Conservation (phyloP, 179 eudicot genomes). For the Silene coronaria region DNA sequence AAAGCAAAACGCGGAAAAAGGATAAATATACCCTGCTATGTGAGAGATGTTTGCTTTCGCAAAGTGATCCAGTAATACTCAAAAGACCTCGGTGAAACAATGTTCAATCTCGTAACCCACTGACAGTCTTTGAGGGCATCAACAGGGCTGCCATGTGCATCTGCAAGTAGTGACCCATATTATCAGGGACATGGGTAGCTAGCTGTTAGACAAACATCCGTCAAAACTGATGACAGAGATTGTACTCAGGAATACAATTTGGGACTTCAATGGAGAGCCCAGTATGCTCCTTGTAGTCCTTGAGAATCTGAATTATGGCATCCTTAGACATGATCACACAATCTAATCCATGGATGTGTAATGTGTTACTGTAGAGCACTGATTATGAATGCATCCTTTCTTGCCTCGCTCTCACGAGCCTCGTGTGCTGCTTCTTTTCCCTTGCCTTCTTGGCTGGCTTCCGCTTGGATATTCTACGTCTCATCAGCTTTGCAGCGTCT, state of each 20-base stretch:
- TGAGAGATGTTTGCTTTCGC: no score
- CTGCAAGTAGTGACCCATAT: not conserved
- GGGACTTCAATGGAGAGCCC: not conserved
- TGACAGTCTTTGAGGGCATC: not conserved
- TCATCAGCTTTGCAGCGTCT: not conserved
- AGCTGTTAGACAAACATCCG: not conserved
- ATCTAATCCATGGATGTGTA: not conserved
- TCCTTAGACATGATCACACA: not conserved
- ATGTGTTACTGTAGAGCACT: not conserved
- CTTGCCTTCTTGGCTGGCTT: not conserved
- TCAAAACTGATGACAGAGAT: not conserved
- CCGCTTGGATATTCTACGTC: not conserved
- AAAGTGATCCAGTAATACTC: no score
- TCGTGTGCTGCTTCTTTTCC: no score
- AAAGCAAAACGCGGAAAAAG: no score
- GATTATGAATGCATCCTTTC: not conserved
- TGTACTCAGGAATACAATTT: not conserved
- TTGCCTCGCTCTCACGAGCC: not conserved
- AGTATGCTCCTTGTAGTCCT: not conserved
- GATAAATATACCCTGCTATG: no score
- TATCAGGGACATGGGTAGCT: not conserved
- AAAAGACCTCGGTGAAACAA: no score
- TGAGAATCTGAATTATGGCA: not conserved
- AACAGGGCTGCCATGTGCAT: no score
- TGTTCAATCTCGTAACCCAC: no score